These are phyloP conservation scores for Phytophthora macrochlamydospora DNA, from an alignment of 352 stramenopile species.

Conservation along the genomic window DNA sequence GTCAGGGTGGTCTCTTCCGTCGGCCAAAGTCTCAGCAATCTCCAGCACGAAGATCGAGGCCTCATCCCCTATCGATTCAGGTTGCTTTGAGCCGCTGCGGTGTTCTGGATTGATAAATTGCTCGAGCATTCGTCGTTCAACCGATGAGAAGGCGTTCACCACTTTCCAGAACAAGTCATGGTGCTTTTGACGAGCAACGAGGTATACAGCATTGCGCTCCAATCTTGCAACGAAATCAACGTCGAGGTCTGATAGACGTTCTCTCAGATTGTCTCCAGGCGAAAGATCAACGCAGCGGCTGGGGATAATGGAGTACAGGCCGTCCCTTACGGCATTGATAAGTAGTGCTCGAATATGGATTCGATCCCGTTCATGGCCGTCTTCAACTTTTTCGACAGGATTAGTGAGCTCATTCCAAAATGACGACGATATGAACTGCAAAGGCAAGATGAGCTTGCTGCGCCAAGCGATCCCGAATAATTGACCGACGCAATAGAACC, in stretches of 20 bases:
- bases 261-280: conserved; percentile 37
- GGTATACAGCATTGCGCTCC: conserved; percentile 37
- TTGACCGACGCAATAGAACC: conserved; percentile 63
- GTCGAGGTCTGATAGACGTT: conserved; percentile 40
- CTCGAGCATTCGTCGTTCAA: conserved; percentile 47
- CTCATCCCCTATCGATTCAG: background rate
- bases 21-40: conserved; percentile 43
- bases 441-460: conserved; percentile 43
- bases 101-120: conserved; percentile 51
- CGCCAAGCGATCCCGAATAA: conserved; percentile 72
- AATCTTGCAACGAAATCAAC: conserved; percentile 32
- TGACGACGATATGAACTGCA: conserved; percentile 48
- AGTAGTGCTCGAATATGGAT: conserved; percentile 11
- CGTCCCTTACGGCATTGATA: conserved; percentile 55
- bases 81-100: conserved; percentile 11
- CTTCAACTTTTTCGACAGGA: background rate
- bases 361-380: background rate
- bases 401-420: conserved; percentile 54
- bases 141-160: conserved; percentile 41
- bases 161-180: conserved; percentile 61
- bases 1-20: conserved; percentile 56
- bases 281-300: conserved; percentile 51
- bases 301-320: conserved; percentile 58
- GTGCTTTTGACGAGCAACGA: conserved; percentile 19
- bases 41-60: conserved; percentile 42